phyloP scores from a whole-genome alignment of 2,329 filamentous ascomycete species.

The Sporothrix curviconia region DNA sequence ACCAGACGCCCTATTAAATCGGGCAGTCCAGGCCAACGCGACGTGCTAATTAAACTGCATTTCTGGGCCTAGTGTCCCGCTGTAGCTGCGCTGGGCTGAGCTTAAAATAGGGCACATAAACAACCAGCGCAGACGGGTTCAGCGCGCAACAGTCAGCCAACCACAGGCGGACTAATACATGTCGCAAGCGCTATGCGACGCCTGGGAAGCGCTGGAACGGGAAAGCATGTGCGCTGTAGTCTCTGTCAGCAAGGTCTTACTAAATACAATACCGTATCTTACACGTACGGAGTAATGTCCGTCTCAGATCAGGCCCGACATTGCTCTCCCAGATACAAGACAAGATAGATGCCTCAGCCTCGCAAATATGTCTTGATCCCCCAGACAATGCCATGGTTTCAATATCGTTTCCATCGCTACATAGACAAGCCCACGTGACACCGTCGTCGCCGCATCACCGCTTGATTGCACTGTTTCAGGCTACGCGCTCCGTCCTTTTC shows the following conservation, averaged over 20 bases:
- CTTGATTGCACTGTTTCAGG: not conserved
- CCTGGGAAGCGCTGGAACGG: not conserved
- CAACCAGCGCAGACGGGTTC: not conserved
- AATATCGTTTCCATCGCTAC: no score
- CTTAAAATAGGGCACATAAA: not conserved
- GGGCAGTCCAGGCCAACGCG: not conserved
- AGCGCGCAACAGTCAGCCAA: not conserved
- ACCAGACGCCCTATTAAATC: not conserved
- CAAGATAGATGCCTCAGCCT: no score
- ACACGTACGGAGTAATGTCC: no score
- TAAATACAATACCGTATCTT: no score
- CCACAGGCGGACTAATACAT: constrained; percentile 1
- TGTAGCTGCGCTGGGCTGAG: not conserved
- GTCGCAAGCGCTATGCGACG: not conserved
- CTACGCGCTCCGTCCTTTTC: not conserved
- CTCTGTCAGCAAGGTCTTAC: no score
- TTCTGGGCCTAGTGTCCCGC: not conserved
- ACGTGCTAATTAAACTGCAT: not conserved
- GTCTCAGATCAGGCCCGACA: no score
- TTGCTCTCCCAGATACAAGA: no score
- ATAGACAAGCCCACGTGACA: no score
- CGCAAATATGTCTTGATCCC: no score
- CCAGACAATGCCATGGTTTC: no score
- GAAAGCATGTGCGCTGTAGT: no score
- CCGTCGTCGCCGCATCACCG: no score